phyloP scores from a whole-genome alignment of 2,329 filamentous ascomycete species.

The Phialophora expanda region DNA sequence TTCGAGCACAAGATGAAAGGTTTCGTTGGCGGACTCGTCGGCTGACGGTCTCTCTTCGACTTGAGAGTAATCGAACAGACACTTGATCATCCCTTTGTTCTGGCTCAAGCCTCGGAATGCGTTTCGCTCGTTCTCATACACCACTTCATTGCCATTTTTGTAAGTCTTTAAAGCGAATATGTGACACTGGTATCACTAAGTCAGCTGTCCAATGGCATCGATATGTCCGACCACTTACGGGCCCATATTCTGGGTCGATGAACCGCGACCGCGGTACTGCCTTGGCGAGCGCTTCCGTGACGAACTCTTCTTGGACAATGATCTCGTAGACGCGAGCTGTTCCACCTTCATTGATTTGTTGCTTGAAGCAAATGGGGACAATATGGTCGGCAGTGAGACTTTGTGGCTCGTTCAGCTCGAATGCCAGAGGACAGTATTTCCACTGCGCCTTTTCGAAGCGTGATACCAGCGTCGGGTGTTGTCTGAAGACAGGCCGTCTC shows the following conservation, averaged over 20 bases:
- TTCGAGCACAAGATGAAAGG: background rate
- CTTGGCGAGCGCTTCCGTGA: background rate
- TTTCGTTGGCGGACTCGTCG: background rate
- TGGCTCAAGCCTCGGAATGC: constrained; percentile 42
- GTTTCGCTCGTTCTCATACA: constrained; percentile 42
- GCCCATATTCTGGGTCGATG: background rate
- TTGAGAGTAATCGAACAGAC: constrained; percentile 41
- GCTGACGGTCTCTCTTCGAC: background rate
- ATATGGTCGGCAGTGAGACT: background rate
- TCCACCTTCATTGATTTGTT: background rate
- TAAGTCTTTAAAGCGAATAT: constrained; percentile 44
- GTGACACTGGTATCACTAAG: constrained; percentile 32
- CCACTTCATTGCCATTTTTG: constrained; percentile 21
- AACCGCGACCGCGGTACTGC: background rate
- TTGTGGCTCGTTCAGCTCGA: background rate
- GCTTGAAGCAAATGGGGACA: background rate
- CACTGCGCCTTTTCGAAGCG: constrained; percentile 9
- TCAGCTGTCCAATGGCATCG: background rate
- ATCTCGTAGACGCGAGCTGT: background rate
- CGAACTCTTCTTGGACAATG: background rate
- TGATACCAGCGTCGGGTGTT: background rate
- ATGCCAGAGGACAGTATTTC: constrained; percentile 9
- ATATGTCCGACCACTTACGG: constrained; percentile 4
- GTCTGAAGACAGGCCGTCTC: background rate
- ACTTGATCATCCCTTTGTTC: constrained; percentile 42